Evolutionary conservation across 2,329 filamentous ascomycete species (phyloP).

Genomic region (Colletotrichum tofieldiae): DNA sequence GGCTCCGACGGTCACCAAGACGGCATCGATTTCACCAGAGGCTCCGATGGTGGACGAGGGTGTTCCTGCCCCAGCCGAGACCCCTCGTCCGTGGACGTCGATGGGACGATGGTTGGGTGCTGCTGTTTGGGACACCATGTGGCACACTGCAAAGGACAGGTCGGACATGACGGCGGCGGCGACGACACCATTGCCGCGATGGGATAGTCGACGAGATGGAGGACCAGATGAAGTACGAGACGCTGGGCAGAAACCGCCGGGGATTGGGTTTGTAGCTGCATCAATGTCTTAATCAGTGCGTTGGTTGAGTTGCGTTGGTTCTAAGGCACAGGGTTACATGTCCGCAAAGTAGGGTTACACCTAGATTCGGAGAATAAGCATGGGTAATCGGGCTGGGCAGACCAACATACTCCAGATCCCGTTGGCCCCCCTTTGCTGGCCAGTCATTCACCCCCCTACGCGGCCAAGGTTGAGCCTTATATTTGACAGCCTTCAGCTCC

Average conservation of each 20-base stretch:
- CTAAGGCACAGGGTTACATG: neutral
- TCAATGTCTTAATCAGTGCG: conserved; percentile 6
- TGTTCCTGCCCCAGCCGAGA: conserved; percentile 11
- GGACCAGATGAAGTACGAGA: conserved; percentile 1
- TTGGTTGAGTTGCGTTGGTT: neutral
- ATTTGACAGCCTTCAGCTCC: conserved; percentile 17
- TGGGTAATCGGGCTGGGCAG: conserved; percentile 5
- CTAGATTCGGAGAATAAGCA: conserved; percentile 1
- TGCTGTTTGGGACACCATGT: conserved; percentile 16
- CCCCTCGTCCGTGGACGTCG: conserved; percentile 16
- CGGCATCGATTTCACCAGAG: conserved; percentile 22
- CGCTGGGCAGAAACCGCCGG: conserved; percentile 9
- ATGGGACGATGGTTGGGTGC: conserved; percentile 16
- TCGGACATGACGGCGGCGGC: conserved; percentile 2
- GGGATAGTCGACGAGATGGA: conserved; percentile 20
- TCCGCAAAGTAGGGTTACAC: conserved; percentile 12
- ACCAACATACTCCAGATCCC: conserved; percentile 13
- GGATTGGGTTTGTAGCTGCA: conserved; percentile 5
- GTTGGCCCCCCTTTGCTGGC: conserved; percentile 2
- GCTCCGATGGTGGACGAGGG: conserved; percentile 10
- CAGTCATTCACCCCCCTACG: neutral
- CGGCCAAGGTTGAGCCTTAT: conserved; percentile 20
- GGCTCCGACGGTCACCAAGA: conserved; percentile 23
- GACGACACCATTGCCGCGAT: conserved; percentile 12
- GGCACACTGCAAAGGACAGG: neutral